Percentiles rank a stretch among this genome's conserved stretches.
These are phyloP conservation scores for Neofusicoccum ribis DNA, from an alignment of 2,329 filamentous ascomycete species.

Conservation along the genomic window DNA sequence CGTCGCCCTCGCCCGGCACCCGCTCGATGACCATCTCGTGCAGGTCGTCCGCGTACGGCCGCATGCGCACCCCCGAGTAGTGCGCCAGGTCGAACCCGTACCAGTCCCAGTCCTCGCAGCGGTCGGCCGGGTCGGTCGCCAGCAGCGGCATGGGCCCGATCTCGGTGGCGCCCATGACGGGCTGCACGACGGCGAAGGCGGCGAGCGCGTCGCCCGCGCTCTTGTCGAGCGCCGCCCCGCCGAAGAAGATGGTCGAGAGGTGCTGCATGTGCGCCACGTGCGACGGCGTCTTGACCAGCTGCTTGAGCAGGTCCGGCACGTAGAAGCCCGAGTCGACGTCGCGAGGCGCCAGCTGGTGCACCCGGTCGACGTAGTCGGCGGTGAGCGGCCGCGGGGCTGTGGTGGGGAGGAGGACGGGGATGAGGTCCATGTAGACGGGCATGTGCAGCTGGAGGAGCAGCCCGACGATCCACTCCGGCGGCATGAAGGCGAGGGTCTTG, in stretches of 20 bases:
- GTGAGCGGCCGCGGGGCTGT: neutral
- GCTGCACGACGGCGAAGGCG: neutral
- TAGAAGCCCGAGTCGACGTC: neutral
- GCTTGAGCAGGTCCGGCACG: conserved; percentile 4
- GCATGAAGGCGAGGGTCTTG: neutral
- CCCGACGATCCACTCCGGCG: neutral
- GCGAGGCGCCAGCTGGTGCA: neutral
- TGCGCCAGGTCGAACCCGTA: neutral
- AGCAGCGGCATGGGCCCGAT: neutral
- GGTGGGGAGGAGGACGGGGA: neutral
- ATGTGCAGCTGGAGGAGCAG: neutral
- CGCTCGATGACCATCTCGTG: conserved; percentile 38
- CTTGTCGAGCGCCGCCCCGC: conserved; percentile 4
- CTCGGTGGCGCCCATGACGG: neutral
- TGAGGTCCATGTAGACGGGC: neutral
- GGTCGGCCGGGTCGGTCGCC: neutral
- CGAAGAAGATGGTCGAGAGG: neutral
- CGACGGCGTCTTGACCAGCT: neutral
- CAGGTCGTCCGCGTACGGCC: conserved; percentile 24
- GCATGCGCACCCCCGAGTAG: conserved; percentile 37
- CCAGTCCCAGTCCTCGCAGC: neutral
- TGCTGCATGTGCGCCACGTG: neutral
- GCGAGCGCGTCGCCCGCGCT: neutral
- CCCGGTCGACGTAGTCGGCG: neutral
- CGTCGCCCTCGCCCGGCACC: conserved; percentile 22